Evolutionary conservation across 108 stramenopile genomes (phyloP), one percentile per base, ranked within the genome.

Genomic region (Bacterosira constricta): DNA sequence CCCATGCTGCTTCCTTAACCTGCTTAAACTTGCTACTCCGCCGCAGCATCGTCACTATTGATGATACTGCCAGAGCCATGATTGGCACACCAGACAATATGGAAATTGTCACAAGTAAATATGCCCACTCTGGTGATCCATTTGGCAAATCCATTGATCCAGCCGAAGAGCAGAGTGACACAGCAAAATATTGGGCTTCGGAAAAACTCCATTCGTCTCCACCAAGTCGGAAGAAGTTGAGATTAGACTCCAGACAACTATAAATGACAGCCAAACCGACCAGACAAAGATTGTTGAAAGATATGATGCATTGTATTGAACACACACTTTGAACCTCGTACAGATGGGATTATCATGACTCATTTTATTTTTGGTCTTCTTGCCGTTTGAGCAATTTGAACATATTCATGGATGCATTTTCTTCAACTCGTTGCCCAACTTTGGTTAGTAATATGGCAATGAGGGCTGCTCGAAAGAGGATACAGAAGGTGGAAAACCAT

Each of bases 281-380:
- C 77, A 78, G 0, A 49, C 6, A 0, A 60, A 7, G 25, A 78
- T 78, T 1, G 47, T 38, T 1, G 66, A 35, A 2, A 78, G 47
- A 41, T 78, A 78, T 1, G 47, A 45, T 4, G 64, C 23, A 50
- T 78, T 78, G 63, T 73, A 78, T 26, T 37, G 30, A 13, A 72
- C 18, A 50, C 66, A 78, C 17, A 71, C 77, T 5, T 8, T 26
- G 6, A 63, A 0, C 10, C 75, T 52, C 20, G 15, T 55, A 4
- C 6, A 23, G 5, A 66, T 34, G 1, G 75, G 75, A 26, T 77
- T 77, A n/a, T 77, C 75, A 15, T 20, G 20, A 31, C 58, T 61
- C 64, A 78, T 78, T 37, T 73, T 41, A 25, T 32, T n/a, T 34
- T 78, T 71, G 65, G 38, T 71, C 71, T 66, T 78, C 77, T 41